Base-by-base conservation (phyloP, 176 grass and related monocot species). In the Coix lacrymajobi region DNA sequence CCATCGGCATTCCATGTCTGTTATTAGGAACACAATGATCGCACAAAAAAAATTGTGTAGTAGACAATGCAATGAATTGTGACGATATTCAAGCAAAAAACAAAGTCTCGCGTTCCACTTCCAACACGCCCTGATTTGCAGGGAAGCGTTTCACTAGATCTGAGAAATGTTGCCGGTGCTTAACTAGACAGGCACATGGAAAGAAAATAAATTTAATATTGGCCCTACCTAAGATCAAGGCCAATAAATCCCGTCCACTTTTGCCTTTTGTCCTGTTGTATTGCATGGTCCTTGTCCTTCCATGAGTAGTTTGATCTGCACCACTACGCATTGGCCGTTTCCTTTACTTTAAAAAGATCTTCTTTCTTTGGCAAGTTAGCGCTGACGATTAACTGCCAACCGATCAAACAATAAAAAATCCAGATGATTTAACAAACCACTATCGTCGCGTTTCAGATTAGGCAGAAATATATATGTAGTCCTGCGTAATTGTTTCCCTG, bases 281-380 rank as follows among this genome's bases (percentile, higher is more conserved):
- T 26, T 66, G 46, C 46, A 88, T 46, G 20, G 58, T 89, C 54
- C 69, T 89, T 81, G 58, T 89, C 54, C 69, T 89, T 81, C 24
- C 54, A 1, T 26, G 33, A 28, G 77, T 29, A 57, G 66, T 38
- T 61, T 78, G 65, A 79, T 54, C 65, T 54, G 45, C 62, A 61
- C 61, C 46, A 25, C 22, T 36, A 25, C 22, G 26, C 66, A 30
- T 57, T 25, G n/a, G 22, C 19, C 63, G 20, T 88, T 46, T 6
- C 38, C n/a, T 67, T 75, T 81, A 54, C 39, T 26, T 73, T 73
- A 7, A 72, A 62, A 17, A 39, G 49, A 32, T 51, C 58, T 26
- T 38, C 48, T 61, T 69, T 15, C 64, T 51, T n/a, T 34, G 11
- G 3, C 49, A 58, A 56, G 15, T 34, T 9, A 80, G 65, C 66